Conservation (phyloP, 768 basidiomycete species). For the Xerocomus potaroensis region DNA sequence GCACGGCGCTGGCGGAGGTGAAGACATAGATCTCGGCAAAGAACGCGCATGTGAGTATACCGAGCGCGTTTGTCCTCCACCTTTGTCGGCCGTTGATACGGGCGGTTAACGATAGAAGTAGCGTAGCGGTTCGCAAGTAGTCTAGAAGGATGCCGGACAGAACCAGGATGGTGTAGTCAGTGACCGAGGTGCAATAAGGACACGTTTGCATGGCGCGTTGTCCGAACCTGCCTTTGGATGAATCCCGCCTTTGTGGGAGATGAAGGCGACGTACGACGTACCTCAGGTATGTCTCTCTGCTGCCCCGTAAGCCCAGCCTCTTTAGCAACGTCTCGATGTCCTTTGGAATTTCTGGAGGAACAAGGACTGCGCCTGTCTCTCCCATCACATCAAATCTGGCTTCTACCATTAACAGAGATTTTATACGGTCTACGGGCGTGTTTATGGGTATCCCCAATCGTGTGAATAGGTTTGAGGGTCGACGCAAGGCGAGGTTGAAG, state of each 20-base stretch:
- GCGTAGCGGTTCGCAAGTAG: conserved; percentile 53
- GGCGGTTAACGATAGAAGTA: conserved; percentile 45
- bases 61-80: conserved; percentile 44
- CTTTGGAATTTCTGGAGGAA: conserved; percentile 35
- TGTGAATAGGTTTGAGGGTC: conserved; percentile 61
- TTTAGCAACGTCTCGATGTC: conserved; percentile 51
- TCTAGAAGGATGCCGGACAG: conserved; percentile 51
- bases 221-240: conserved; percentile 50
- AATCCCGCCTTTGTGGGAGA: neutral
- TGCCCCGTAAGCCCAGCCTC: conserved; percentile 53
- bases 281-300: conserved; percentile 58
- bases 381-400: conserved; percentile 35
- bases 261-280: conserved; percentile 32
- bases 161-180: conserved; percentile 58
- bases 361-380: conserved; percentile 8
- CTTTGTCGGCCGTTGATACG: conserved; percentile 37
- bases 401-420: conserved; percentile 38
- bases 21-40: conserved; percentile 54
- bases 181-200: conserved; percentile 56
- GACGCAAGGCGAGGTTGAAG: conserved; percentile 17
- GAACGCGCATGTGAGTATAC: conserved; percentile 44
- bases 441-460: conserved; percentile 52
- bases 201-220: conserved; percentile 61
- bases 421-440: conserved; percentile 49
- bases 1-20: conserved; percentile 42